These are phyloP conservation scores for Halophytophthora polymorphica DNA, from an alignment of 352 stramenopile genomes.

Conservation along the genomic window DNA sequence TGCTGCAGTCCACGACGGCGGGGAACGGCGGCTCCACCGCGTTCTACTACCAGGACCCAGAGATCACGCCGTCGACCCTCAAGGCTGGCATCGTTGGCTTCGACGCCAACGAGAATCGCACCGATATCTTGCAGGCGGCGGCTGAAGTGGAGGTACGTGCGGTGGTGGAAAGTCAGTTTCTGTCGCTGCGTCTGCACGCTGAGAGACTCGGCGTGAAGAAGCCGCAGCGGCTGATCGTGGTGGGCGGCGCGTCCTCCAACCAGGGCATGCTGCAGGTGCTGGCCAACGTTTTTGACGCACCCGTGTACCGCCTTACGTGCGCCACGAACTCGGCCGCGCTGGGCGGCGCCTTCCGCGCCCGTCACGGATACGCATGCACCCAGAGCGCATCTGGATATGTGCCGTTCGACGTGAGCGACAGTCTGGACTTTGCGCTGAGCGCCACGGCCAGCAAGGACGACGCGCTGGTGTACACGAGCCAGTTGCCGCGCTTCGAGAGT, in stretches of 20 bases:
- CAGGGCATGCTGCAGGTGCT: conserved; percentile 53
- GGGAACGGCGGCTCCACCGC: conserved; percentile 46
- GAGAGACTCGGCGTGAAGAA: conserved; percentile 52
- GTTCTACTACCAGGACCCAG: conserved; percentile 63
- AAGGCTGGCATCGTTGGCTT: conserved; percentile 49
- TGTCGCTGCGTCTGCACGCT: conserved; percentile 53
- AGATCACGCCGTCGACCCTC: conserved; percentile 60
- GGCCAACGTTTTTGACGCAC: conserved; percentile 55
- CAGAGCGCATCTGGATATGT: conserved; percentile 20
- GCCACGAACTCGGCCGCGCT: conserved; percentile 51
- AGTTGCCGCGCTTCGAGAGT: conserved; percentile 31
- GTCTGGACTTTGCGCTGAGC: conserved; percentile 40
- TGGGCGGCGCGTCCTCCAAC: conserved; percentile 60
- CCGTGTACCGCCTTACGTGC: conserved; percentile 41
- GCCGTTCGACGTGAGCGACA: conserved; percentile 31
- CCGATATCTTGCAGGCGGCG: conserved; percentile 13
- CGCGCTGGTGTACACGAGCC: conserved; percentile 30
- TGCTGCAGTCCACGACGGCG: conserved; percentile 34
- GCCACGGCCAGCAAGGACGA: conserved; percentile 24
- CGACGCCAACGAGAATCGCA: conserved; percentile 18
- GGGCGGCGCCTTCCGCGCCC: conserved; percentile 46
- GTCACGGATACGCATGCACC: conserved; percentile 34
- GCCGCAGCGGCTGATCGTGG: conserved; percentile 54
- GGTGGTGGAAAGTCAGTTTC: conserved; percentile 64
- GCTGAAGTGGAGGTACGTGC: conserved; percentile 46